A percentile compares a stretch with the other conserved stretches of the same genome.
phyloP scores from a whole-genome alignment of 345 rosid species.

The Salix suchowensis region DNA sequence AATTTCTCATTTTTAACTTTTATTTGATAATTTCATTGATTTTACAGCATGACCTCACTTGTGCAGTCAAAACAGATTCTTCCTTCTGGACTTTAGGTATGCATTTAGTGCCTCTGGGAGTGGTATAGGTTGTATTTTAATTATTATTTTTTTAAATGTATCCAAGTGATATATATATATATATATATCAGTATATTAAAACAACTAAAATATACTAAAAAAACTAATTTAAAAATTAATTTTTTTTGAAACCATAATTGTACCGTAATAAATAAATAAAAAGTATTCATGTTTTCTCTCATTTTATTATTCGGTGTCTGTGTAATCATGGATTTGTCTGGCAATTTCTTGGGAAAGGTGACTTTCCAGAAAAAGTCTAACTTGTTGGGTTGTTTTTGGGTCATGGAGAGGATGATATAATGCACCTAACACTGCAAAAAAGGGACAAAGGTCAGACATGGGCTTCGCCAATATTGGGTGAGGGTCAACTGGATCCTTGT shows the following conservation, averaged over 20 bases:
- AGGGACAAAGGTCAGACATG: conserved; percentile 93
- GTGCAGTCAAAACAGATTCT: conserved; percentile 80
- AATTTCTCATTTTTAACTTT: not conserved
- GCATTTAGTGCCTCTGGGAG: not conserved
- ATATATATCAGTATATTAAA: too few relatives aligned
- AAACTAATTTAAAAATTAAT: too few relatives aligned
- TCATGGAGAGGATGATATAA: conserved; percentile 61
- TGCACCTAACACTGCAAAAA: conserved; percentile 84
- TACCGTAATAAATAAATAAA: too few relatives aligned
- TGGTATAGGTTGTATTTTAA: too few relatives aligned
- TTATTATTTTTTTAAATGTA: too few relatives aligned
- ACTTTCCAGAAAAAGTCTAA: not conserved
- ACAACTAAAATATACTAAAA: not conserved
- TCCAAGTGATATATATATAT: too few relatives aligned
- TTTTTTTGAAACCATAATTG: too few relatives aligned
- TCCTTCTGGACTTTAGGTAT: conserved; percentile 90
- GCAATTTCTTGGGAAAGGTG: not conserved
- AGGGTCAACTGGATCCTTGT: conserved; percentile 71
- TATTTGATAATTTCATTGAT: not conserved
- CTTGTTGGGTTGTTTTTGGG: not conserved
- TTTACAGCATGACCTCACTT: conserved; percentile 64
- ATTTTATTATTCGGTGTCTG: not conserved
- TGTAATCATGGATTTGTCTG: not conserved
- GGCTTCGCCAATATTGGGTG: conserved; percentile 75
- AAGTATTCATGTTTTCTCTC: not conserved